Base-by-base conservation (phyloP, 495 filamentous ascomycete genomes). In the Barbatosphaeria neglecta region DNA sequence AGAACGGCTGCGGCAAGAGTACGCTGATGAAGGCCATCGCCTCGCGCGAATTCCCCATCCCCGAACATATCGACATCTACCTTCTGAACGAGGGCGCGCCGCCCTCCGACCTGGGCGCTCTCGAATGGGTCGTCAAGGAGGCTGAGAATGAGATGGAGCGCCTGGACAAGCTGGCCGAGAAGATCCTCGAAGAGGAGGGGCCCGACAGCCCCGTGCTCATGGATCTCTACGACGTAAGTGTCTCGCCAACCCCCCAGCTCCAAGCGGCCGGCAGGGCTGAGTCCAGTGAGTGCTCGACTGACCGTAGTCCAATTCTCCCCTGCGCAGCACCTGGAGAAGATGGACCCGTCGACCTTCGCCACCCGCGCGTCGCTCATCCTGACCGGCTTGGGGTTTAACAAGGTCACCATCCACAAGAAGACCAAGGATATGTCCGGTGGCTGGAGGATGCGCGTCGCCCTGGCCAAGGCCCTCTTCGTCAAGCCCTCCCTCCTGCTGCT, bases 381-480 rank as follows among this genome's bases (percentile, higher is more conserved):
- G 50, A 99, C 92, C 37, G 92, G 92, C 90, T 86, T 99, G 37
- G 92, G 92, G 50, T 99, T 99, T 77, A 95, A 97, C 81, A 95
- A 96, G 72, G 65, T 54, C 23, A 99, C 92, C 24, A 97, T 99
- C 60, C 72, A 90, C 65, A 99, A 99, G 78, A 93, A 87, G 77
- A 99, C 92, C 51, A 99, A 95, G 80, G 92, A 99, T 60, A 99
- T 99, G 92, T 99, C 92, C 53, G 92, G 92, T 83, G 92, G 92
- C 51, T 99, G 92, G 92, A 80, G 93, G 72, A 99, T 99, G 92
- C 86, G 92, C 77, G 92, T 99, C 23, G 92, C 92, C 25, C 80
- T 99, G 35, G 92, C 76, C 57, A 99, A 97, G 76, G 93, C 92
- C 23, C 82, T 99, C 41, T 99, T 99, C 74, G 90, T 99, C 66